Evolutionary conservation across 768 basidiomycete species (phyloP), one percentile per base, ranked within the genome.

Genomic region (Auriculariales sp.): DNA sequence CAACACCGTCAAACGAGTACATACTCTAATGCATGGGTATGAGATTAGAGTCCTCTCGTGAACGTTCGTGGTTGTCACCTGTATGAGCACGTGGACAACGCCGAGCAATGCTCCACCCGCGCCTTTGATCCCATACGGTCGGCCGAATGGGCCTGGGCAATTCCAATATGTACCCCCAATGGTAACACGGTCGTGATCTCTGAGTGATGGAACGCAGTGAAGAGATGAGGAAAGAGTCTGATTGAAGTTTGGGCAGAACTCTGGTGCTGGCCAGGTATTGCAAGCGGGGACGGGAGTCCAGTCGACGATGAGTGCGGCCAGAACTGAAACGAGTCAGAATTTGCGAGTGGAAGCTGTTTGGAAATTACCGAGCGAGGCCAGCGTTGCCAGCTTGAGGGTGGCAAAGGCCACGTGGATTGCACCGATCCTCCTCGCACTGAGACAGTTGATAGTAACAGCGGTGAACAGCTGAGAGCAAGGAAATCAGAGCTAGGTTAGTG

Each of bases 391-490:
- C 54, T 65, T 66, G 54, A 62, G 55, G 15, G 17, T 7, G 29
- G 52, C 42, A 27, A 66, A 64, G 60, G 62, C 63, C 58, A 66
- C 67, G 49, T 67, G 66, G 32, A 56, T 52, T 31, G 51, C 49
- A 5, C 63, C 66, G 51, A 62, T 66, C 5, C 53, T 54, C 17
- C 57, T 29, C 3, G 61, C 61, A 10, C 65, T 65, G 30, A 62
- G 53, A 49, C 62, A 60, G 59, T 69, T 71, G 63, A 69, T 59
- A 31, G 56, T 54, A 36, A 58, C 54, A 33, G 66, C 60, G 34
- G 62, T 54, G 30, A 66, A 61, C 35, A 66, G 22, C 25, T 49
- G n/a, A n/a, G n/a, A n/a, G n/a, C n/a, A n/a, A n/a, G n/a, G n/a
- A n/a, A n/a, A n/a, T n/a, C 4, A 35, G 30, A 19, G 49, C 54